These are phyloP conservation scores for Globisporangium cederbergense DNA, from an alignment of 352 stramenopile species.

Conservation along the genomic window DNA sequence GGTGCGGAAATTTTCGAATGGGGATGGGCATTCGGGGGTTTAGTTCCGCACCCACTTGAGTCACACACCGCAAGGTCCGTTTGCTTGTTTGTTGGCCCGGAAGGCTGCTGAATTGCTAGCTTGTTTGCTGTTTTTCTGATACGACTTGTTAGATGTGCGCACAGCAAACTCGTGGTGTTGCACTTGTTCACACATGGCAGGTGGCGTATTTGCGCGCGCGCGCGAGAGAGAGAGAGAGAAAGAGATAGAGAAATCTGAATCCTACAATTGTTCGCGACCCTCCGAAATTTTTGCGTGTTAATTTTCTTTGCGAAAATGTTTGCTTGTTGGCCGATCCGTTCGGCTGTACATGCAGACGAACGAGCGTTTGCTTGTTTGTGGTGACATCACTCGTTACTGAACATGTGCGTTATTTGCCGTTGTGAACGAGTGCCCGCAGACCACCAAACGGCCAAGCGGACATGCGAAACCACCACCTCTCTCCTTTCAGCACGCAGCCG, in stretches of 20 bases:
- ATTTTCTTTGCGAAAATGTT: neutral
- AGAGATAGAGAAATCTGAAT: too few species aligned
- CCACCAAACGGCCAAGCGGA: neutral
- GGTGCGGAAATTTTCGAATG: neutral
- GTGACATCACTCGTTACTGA: neutral
- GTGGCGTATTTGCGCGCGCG: too few species aligned
- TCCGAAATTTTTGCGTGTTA: neutral
- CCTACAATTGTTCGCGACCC: too few species aligned
- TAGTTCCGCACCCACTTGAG: neutral
- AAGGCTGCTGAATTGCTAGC: neutral
- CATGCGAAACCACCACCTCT: neutral
- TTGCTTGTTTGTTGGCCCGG: neutral
- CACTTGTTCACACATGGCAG: too few species aligned
- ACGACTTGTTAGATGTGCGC: too few species aligned
- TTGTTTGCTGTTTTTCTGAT: neutral
- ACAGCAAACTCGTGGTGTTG: too few species aligned
- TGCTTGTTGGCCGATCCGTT: neutral
- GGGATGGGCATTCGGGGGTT: neutral
- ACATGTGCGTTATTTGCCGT: neutral
- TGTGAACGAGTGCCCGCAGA: too few species aligned
- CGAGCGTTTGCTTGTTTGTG: neutral
- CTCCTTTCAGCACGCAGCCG: neutral
- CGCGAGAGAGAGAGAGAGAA: too few species aligned
- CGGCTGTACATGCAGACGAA: neutral
- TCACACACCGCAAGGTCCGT: neutral